Base-by-base conservation (phyloP, 140 eudicot genomes). In the Flaveria floridana region DNA sequence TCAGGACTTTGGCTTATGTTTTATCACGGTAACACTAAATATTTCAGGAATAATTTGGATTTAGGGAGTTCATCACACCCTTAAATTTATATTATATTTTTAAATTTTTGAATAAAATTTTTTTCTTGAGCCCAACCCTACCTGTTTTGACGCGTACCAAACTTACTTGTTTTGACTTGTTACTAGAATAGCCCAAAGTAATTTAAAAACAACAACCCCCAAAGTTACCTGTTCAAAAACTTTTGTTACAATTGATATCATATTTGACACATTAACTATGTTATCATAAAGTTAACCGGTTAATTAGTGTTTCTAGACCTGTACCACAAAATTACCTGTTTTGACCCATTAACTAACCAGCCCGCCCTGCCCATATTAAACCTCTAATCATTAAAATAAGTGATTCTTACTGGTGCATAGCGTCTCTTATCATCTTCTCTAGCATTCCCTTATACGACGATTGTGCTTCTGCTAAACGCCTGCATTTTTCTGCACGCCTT, bases 401-500 rank as follows among this genome's bases (percentile, higher is more conserved):
- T 34, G 47, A 11, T 68, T 67, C 96, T 85, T 87, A 94, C 99
- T 94, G 99, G 88, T 94, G 99, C 99, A 94, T 90, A 21, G 99
- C 97, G 68, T 90, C 97, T 86, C 97, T 72, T 37, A 94, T 94
- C 99, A 94, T 94, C 82, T 90, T 94, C 81, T 94, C 99, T 6
- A 94, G 85, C 96, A 90, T 94, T 62, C 87, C 78, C 51, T 88
- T 86, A 68, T 94, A 86, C 1, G 99, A 90, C 16, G 92, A 84
- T 74, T 94, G 99, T 56, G 99, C 91, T 86, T 94, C 99, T 12
- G 99, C 97, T 46, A 94, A 78, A 21, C 89, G 84, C 70, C 97
- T 55, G 37, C 99, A 88, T 76, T 94, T 94, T 63, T 94, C 99
- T 50, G 92, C 97, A 51, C 96, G 77, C 23, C 97, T 74, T 68